Evolutionary conservation across 805 yeast genomes (phyloP), one percentile per base, ranked within the genome.

Genomic region (Tetrapisispora fleetii): DNA sequence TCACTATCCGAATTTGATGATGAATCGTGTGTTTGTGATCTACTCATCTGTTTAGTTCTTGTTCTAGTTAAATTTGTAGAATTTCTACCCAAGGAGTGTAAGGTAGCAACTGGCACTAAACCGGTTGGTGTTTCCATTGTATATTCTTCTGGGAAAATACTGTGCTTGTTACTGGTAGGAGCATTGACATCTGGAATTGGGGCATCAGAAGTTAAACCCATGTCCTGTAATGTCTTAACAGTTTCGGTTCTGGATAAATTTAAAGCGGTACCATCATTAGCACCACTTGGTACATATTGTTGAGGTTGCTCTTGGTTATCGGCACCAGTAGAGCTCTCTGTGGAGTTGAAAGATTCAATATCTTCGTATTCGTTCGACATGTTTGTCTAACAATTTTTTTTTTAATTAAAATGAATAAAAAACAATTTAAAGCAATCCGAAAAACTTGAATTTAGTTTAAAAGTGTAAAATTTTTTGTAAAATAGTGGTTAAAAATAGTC

Each of bases 81-180:
- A 1, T 70, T 65, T 61, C 93, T 76, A 35, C 95, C 93, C 33
- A 86, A 52, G 9, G 75, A 72, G 42, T 76, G 83, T 55, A 88
- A 70, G 1, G 95, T 83, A 40, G 79, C 70, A 1, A 82, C 85
- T 1, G 91, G 93, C 14, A 89, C 96, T 48, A 89, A 71, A 53
- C 96, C 96, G 6, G 96, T 86, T 47, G 76, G 75, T 0, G 96
- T 89, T 70, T 89, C 96, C 65, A 89, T 54, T 7, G 89, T 84
- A 64, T 86, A 89, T 63, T 89, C 96, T 71, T 89, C 96, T 9
- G 96, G 96, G 73, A 89, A 89, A 35, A 88, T 82, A 53, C 76
- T 75, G 51, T 73, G 75, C 22, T 77, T 72, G 37, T 60, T 68
- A 43, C 63, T 70, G 57, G 57, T 69, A 58, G 86, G 84, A 41